Percentiles rank a stretch among this genome's conserved stretches.
phyloP scores from a whole-genome alignment of 1,284 basidiomycete genomes.

The Trametes pubescens region DNA sequence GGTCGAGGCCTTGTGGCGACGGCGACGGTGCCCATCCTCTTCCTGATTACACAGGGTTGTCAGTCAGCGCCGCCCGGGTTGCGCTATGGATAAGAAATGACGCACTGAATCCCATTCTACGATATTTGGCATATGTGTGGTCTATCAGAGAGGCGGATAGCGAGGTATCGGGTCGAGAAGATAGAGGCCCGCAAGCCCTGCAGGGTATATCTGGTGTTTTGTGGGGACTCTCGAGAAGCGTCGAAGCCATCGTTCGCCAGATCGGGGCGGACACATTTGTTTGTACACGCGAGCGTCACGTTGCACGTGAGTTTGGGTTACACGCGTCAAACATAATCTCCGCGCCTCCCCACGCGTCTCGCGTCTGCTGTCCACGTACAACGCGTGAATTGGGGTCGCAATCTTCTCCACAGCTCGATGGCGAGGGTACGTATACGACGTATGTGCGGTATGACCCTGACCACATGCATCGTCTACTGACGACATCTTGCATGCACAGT shows the following conservation, averaged over 20 bases:
- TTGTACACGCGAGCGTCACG: conserved; percentile 30
- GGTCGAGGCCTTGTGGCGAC: conserved; percentile 63
- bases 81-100: conserved; percentile 29
- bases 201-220: conserved; percentile 12
- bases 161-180: not conserved
- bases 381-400: conserved; percentile 6
- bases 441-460: not conserved
- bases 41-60: conserved; percentile 40
- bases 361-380: too few relatives aligned
- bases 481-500: not conserved
- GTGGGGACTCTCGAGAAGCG: conserved; percentile 6
- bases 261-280: conserved; percentile 16
- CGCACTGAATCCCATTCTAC: conserved; percentile 54
- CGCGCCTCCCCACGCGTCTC: conserved; percentile 14
- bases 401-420: not conserved
- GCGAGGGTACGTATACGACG: too few relatives aligned
- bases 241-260: conserved; percentile 14
- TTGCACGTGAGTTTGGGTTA: conserved; percentile 31
- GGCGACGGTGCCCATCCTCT: conserved; percentile 47
- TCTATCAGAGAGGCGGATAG: not conserved
- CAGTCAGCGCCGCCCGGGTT: not conserved
- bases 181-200: not conserved
- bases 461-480: not conserved
- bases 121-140: conserved; percentile 30
- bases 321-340: conserved; percentile 17